phyloP scores from a whole-genome alignment of 2,329 filamentous ascomycete genomes.

The Capronia epimyces region DNA sequence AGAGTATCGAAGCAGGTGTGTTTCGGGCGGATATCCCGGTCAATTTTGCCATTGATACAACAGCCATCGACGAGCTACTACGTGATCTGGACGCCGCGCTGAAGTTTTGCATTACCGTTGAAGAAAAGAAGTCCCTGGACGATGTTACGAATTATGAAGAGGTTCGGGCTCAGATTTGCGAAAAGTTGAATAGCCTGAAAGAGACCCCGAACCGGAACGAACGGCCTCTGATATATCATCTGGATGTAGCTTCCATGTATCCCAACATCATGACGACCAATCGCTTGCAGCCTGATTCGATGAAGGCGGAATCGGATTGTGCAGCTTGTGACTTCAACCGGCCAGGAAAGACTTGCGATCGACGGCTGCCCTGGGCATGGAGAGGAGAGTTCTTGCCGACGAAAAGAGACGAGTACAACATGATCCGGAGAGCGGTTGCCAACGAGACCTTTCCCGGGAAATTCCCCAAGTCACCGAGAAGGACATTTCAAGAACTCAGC shows the following conservation, averaged over 20 bases:
- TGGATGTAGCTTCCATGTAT: slow-evolving; percentile 99
- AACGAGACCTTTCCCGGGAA: slow-evolving; percentile 89
- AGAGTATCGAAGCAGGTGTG: slow-evolving; percentile 97
- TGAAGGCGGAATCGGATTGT: slow-evolving; percentile 94
- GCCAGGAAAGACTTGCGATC: slow-evolving; percentile 93
- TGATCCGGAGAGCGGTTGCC: slow-evolving; percentile 87
- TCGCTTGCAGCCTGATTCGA: slow-evolving; percentile 93
- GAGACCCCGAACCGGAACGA: slow-evolving; percentile 79
- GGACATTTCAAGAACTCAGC: slow-evolving; percentile 74
- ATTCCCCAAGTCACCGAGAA: slow-evolving; percentile 60
- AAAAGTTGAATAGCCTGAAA: slow-evolving; percentile 66
- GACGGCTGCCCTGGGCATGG: slow-evolving; percentile 94
- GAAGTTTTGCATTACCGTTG: slow-evolving; percentile 77
- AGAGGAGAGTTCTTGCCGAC: slow-evolving; percentile 94
- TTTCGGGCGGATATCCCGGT: slow-evolving; percentile 94
- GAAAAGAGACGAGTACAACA: slow-evolving; percentile 97
- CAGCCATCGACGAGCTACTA: slow-evolving; percentile 83
- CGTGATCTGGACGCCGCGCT: slow-evolving; percentile 81
- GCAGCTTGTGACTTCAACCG: slow-evolving; percentile 97
- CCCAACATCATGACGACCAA: slow-evolving; percentile 99
- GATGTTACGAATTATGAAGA: slow-evolving; percentile 78
- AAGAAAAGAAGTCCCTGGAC: slow-evolving; percentile 75
- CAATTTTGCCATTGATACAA: slow-evolving; percentile 84
- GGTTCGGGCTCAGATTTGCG: slow-evolving; percentile 74
- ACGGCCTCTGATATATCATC: slow-evolving; percentile 87